Evolutionary conservation across 306 rosid species (phyloP).

Genomic region (Acacia crassicarpa): DNA sequence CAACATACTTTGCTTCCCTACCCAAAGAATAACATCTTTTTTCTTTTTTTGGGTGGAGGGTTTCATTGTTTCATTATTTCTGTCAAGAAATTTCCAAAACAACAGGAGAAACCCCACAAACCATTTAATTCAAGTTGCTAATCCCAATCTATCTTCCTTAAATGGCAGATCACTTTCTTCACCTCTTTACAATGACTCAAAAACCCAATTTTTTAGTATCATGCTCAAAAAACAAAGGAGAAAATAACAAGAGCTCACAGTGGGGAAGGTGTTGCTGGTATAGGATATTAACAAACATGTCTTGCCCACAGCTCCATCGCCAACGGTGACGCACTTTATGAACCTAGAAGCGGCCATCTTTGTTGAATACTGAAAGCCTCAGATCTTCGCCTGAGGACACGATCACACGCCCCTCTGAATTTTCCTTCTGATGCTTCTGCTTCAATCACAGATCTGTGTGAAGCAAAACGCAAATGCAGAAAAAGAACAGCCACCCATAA

Average conservation of each 20-base stretch:
- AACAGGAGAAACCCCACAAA: not conserved
- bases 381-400: slow-evolving; percentile 87
- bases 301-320: slow-evolving; percentile 99
- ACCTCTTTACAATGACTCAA: slow-evolving; percentile 1
- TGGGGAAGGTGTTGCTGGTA: slow-evolving; percentile 99
- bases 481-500: slow-evolving; percentile 25
- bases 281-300: slow-evolving; percentile 98
- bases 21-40: not conserved
- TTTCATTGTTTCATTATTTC: not conserved
- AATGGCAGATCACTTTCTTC: not conserved
- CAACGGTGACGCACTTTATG: slow-evolving; percentile 99
- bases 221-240: not conserved
- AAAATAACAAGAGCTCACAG: slow-evolving; percentile 47
- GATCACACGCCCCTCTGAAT: slow-evolving; percentile 37
- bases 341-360: slow-evolving; percentile 98
- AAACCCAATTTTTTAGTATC: slow-evolving; percentile 1
- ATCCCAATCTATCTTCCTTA: not conserved
- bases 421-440: slow-evolving; percentile 39
- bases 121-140: not conserved
- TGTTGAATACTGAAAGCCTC: slow-evolving; percentile 48
- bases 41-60: not conserved
- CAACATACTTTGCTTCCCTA: not conserved
- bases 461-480: slow-evolving; percentile 18
- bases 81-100: not conserved
- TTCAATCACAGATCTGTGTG: slow-evolving; percentile 56